phyloP scores from a whole-genome alignment of 352 stramenopile species.

The Elongisporangium prolatum region DNA sequence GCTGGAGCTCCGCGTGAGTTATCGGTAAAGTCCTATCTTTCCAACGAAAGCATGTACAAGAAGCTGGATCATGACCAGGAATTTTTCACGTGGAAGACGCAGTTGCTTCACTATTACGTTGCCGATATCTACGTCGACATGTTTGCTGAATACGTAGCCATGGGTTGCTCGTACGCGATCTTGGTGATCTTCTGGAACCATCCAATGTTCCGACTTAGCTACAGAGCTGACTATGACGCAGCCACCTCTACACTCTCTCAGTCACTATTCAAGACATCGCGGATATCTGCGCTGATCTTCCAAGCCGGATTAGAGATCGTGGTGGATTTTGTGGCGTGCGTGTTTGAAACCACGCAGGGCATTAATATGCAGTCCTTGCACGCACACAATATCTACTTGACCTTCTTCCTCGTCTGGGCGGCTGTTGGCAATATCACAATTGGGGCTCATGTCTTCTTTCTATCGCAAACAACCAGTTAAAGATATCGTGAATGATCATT shows the following conservation, averaged over 20 bases:
- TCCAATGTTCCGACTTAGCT: slow-evolving; percentile 17
- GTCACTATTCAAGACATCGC: slow-evolving; percentile 7
- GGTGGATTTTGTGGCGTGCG: slow-evolving; percentile 16
- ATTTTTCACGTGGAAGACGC: slow-evolving; percentile 10
- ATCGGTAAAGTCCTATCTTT: background rate
- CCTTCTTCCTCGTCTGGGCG: slow-evolving; percentile 10
- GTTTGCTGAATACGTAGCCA: slow-evolving; percentile 41
- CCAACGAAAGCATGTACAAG: background rate
- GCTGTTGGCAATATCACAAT: slow-evolving; percentile 7
- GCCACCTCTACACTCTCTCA: background rate
- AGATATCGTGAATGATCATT: no score
- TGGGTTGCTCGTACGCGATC: slow-evolving; percentile 32
- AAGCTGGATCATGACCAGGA: background rate
- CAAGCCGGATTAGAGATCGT: slow-evolving; percentile 15
- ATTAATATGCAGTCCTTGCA: slow-evolving; percentile 12
- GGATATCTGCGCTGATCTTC: slow-evolving; percentile 4
- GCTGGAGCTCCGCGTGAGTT: background rate
- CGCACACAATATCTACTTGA: slow-evolving; percentile 9
- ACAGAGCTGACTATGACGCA: slow-evolving; percentile 1
- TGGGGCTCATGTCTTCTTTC: background rate
- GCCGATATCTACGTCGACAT: slow-evolving; percentile 31
- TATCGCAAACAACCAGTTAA: no score
- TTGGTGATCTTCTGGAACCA: no score
- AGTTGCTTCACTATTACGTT: slow-evolving; percentile 18
- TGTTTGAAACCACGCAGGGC: slow-evolving; percentile 14